A percentile compares a stretch with the other conserved stretches of the same genome.
Evolutionary conservation across 2,329 filamentous ascomycete genomes (phyloP).

Genomic region (Magnaporthiopsis incrustans): DNA sequence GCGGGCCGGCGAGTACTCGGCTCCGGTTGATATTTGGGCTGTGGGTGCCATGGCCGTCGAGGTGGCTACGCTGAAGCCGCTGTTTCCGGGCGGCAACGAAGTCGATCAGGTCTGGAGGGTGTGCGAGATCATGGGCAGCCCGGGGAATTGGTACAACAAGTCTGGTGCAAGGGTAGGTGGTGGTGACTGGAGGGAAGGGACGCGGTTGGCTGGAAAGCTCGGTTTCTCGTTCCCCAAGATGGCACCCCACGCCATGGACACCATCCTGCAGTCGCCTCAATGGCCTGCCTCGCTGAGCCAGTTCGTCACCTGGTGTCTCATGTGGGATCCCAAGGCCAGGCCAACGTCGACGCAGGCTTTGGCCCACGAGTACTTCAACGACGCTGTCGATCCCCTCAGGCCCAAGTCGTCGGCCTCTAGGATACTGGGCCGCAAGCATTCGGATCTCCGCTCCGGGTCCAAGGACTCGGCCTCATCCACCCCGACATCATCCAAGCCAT

Average conservation of each 20-base stretch:
- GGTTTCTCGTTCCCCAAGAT: conserved; percentile 99
- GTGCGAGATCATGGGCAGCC: conserved; percentile 98
- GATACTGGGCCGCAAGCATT: conserved; percentile 83
- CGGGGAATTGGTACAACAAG: conserved; percentile 97
- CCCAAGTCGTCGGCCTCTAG: conserved; percentile 86
- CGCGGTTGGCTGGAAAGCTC: conserved; percentile 84
- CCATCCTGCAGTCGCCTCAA: conserved; percentile 79
- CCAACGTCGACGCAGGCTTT: conserved; percentile 93
- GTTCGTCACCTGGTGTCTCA: conserved; percentile 96
- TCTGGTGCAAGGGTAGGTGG: conserved; percentile 78
- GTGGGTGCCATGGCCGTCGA: conserved; percentile 98
- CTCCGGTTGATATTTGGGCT: conserved; percentile 97
- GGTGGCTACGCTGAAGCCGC: conserved; percentile 88
- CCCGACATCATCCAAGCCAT: conserved; percentile 70
- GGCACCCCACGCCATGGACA: conserved; percentile 95
- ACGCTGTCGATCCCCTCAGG: conserved; percentile 83
- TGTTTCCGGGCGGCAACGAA: conserved; percentile 96
- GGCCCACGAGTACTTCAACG: conserved; percentile 87
- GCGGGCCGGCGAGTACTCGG: conserved; percentile 91
- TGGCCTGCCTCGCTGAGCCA: conserved; percentile 84
- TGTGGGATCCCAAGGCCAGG: conserved; percentile 93
- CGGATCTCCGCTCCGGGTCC: conserved; percentile 62
- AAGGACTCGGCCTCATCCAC: conserved; percentile 53
- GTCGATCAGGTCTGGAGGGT: conserved; percentile 98
- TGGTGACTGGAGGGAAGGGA: conserved; percentile 95